These are phyloP conservation scores for Mrakia blollopis DNA, from an alignment of 768 basidiomycete species.

Conservation along the genomic window DNA sequence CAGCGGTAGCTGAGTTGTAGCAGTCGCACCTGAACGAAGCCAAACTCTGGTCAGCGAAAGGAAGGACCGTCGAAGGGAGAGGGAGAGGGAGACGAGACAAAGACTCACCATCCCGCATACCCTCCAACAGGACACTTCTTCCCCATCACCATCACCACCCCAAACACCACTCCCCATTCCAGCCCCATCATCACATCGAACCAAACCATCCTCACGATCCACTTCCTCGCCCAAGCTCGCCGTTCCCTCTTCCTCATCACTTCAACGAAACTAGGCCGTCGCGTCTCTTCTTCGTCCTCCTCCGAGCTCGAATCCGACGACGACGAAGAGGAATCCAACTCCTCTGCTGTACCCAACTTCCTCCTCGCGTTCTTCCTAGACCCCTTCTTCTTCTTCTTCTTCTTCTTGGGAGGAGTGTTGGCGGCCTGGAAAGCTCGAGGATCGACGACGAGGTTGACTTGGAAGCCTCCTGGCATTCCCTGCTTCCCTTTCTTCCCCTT, in stretches of 20 bases:
- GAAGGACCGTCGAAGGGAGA: neutral
- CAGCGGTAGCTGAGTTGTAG: neutral
- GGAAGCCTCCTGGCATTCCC: neutral
- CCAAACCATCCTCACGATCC: neutral
- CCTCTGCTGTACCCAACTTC: neutral
- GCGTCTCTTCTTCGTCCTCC: neutral
- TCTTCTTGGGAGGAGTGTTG: neutral
- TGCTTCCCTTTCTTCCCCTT: neutral
- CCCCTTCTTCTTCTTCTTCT: neutral
- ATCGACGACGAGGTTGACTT: neutral
- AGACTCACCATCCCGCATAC: constrained; percentile 2
- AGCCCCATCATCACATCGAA: neutral
- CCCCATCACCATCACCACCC: neutral
- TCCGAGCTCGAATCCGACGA: neutral
- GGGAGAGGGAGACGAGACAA: neutral
- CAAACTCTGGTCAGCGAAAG: neutral
- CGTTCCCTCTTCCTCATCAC: neutral
- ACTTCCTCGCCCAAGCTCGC: neutral
- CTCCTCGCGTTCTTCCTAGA: neutral
- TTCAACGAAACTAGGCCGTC: neutral
- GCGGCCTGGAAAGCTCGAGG: neutral
- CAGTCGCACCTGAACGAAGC: neutral
- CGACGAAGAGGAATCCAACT: neutral
- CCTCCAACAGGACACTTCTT: constrained; percentile 3
- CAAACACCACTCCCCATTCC: neutral